Evolutionary conservation across 495 filamentous ascomycete species (phyloP).

Genomic region (Penicillium coffeae): DNA sequence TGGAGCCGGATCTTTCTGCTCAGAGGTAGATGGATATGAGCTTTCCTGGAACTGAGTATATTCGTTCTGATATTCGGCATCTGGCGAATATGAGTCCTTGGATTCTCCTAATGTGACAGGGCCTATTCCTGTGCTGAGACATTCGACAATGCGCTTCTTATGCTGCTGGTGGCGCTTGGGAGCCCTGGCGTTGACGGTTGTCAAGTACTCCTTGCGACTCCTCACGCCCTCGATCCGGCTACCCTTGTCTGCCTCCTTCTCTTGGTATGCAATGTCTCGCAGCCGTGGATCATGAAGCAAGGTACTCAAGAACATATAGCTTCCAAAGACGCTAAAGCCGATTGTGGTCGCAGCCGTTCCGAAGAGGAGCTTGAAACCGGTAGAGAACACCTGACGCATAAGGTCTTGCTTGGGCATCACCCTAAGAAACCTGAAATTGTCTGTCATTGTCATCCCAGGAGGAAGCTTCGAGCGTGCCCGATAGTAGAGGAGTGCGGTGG

Average conservation of each 20-base stretch:
- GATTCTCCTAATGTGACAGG: not conserved
- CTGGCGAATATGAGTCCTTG: not conserved
- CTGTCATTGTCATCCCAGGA: not conserved
- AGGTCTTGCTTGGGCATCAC: not conserved
- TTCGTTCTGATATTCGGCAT: not conserved
- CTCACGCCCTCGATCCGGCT: not conserved
- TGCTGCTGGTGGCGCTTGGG: not conserved
- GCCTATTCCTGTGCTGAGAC: not conserved
- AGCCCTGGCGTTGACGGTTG: not conserved
- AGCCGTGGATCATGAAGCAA: not conserved
- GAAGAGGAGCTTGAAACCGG: not conserved
- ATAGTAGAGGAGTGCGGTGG: conserved; percentile 7
- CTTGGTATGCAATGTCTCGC: not conserved
- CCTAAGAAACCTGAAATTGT: not conserved
- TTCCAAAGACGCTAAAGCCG: not conserved
- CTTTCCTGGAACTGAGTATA: not conserved
- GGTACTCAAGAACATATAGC: not conserved
- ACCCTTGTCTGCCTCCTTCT: not conserved
- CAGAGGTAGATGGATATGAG: not conserved
- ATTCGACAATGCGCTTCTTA: not conserved
- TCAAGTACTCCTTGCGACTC: not conserved
- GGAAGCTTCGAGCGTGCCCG: not conserved
- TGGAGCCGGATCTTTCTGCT: not conserved
- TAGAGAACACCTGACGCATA: not conserved
- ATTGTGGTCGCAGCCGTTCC: not conserved